phyloP scores from a whole-genome alignment of 371 early-diverging fungal species.

The Zancudomyces culisetae region DNA sequence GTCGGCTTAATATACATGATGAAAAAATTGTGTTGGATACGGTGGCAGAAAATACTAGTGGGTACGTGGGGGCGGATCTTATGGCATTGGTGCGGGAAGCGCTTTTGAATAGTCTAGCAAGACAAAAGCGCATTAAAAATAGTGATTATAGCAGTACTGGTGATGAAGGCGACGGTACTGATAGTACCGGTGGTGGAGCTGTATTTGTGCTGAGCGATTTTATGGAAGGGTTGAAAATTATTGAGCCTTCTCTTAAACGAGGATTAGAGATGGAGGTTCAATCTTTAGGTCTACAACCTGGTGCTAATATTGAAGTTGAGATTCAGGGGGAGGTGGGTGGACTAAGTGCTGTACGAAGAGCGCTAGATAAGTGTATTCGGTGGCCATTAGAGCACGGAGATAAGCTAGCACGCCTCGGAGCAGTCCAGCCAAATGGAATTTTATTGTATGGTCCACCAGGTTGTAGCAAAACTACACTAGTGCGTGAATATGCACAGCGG shows the following conservation, averaged over 20 bases:
- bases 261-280: constrained; percentile 39
- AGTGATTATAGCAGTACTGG: constrained; percentile 19
- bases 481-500: constrained; percentile 57
- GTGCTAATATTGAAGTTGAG: constrained; percentile 90
- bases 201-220: constrained; percentile 31
- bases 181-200: neutral
- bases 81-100: constrained; percentile 79
- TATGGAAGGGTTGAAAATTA: constrained; percentile 36
- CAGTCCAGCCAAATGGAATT: constrained; percentile 71
- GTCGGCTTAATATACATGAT: constrained; percentile 34
- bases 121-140: neutral
- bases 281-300: constrained; percentile 57
- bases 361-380: constrained; percentile 78
- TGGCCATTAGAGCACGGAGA: constrained; percentile 74
- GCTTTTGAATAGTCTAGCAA: constrained; percentile 27
- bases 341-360: constrained; percentile 10
- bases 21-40: constrained; percentile 16
- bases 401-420: constrained; percentile 55
- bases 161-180: constrained; percentile 15
- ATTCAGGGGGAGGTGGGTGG: constrained; percentile 85
- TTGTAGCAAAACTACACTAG: constrained; percentile 93
- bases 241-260: constrained; percentile 43
- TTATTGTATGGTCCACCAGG: constrained; percentile 96
- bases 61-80: constrained; percentile 96
- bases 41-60: constrained; percentile 73